phyloP scores from a whole-genome alignment of 805 yeast genomes.

The Lachancea cidri region DNA sequence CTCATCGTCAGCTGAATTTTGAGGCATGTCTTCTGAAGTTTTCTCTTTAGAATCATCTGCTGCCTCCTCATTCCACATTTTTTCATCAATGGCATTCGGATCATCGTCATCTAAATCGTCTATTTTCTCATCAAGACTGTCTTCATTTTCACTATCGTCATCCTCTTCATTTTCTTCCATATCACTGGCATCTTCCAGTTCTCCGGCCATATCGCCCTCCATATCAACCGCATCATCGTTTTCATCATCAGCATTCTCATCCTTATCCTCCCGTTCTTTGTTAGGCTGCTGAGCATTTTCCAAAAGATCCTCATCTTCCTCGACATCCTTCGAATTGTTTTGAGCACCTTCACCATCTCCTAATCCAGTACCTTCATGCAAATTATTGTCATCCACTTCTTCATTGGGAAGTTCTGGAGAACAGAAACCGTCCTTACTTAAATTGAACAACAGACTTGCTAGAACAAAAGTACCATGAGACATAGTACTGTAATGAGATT shows the following conservation, averaged over 20 bases:
- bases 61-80: slow-evolving; percentile 96
- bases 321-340: slow-evolving; percentile 77
- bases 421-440: slow-evolving; percentile 85
- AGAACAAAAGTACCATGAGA: slow-evolving; percentile 61
- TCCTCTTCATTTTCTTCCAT: slow-evolving; percentile 51
- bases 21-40: slow-evolving; percentile 67
- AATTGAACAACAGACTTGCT: slow-evolving; percentile 46
- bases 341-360: slow-evolving; percentile 92
- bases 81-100: slow-evolving; percentile 93
- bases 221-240: slow-evolving; percentile 88
- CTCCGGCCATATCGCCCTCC: slow-evolving; percentile 97
- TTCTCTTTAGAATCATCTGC: slow-evolving; percentile 74
- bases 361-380: slow-evolving; percentile 83
- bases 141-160: slow-evolving; percentile 54
- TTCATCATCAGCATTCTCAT: slow-evolving; percentile 56
- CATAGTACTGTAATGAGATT: slow-evolving; percentile 45
- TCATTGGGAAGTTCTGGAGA: slow-evolving; percentile 74
- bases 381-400: slow-evolving; percentile 57
- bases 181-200: slow-evolving; percentile 71
- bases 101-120: slow-evolving; percentile 87
- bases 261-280: slow-evolving; percentile 65
- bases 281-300: slow-evolving; percentile 74
- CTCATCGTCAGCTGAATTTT: slow-evolving; percentile 46
- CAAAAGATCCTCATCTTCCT: slow-evolving; percentile 83
- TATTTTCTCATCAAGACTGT: slow-evolving; percentile 81